These are phyloP conservation scores for Nakazawaea ernobii DNA, from an alignment of 805 yeast species.

Conservation along the genomic window DNA sequence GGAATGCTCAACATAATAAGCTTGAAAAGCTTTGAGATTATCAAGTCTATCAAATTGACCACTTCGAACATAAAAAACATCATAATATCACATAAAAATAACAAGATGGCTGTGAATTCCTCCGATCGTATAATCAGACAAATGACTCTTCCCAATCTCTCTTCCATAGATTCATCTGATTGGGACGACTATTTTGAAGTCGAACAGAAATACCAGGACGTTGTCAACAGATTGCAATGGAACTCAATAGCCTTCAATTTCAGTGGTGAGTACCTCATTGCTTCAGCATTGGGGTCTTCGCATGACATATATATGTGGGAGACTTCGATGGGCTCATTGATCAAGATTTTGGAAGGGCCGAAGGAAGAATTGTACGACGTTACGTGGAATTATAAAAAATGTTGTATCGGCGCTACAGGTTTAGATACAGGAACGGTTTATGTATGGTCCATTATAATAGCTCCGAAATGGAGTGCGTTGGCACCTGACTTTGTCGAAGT, in stretches of 20 bases:
- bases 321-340: slow-evolving; percentile 78
- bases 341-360: slow-evolving; percentile 86
- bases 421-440: slow-evolving; percentile 79
- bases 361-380: slow-evolving; percentile 82
- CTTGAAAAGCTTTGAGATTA: slow-evolving; percentile 23
- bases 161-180: slow-evolving; percentile 8
- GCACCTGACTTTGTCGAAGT: slow-evolving; percentile 96
- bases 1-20: slow-evolving; percentile 62
- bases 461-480: slow-evolving; percentile 93
- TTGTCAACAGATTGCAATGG: slow-evolving; percentile 86
- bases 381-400: slow-evolving; percentile 76
- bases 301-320: slow-evolving; percentile 94
- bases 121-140: slow-evolving; percentile 75
- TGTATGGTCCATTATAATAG: slow-evolving; percentile 74
- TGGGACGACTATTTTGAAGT: slow-evolving; percentile 49
- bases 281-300: slow-evolving; percentile 81
- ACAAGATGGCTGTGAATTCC: slow-evolving; percentile 66
- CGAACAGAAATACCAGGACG: slow-evolving; percentile 84
- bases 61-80: slow-evolving; percentile 68
- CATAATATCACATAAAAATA: slow-evolving; percentile 50
- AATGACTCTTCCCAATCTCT: slow-evolving; percentile 39
- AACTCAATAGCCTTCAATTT: slow-evolving; percentile 71
- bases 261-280: slow-evolving; percentile 79
- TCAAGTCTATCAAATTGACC: slow-evolving; percentile 52
- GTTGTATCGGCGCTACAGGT: slow-evolving; percentile 78